Percentiles rank a stretch among this genome's conserved stretches.
Evolutionary conservation across 768 basidiomycete genomes (phyloP).

Genomic region (Trametopsis cervina): DNA sequence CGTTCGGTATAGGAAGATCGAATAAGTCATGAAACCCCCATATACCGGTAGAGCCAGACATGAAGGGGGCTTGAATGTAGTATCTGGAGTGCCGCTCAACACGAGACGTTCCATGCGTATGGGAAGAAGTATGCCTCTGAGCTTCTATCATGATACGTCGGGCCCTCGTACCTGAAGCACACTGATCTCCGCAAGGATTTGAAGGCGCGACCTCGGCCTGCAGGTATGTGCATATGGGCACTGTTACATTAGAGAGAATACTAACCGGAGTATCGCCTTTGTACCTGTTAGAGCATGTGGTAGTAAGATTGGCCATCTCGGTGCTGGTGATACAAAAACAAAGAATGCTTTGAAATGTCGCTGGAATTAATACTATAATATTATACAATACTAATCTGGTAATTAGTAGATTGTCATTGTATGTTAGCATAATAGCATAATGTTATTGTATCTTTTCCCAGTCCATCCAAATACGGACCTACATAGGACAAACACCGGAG

Average conservation of each 20-base stretch:
- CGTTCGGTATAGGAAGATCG: too few relatives aligned
- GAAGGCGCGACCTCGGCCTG: neutral
- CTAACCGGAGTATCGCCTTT: neutral
- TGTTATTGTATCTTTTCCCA: neutral
- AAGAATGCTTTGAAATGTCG: neutral
- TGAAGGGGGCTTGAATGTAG: too few relatives aligned
- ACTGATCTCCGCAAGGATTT: neutral
- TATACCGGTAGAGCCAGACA: too few relatives aligned
- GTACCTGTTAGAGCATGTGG: too few relatives aligned
- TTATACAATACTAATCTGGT: neutral
- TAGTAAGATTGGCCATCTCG: too few relatives aligned
- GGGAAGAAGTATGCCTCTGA: neutral
- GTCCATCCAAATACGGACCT: conserved; percentile 6
- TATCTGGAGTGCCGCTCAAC: too few relatives aligned
- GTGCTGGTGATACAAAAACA: too few relatives aligned
- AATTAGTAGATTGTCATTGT: too few relatives aligned
- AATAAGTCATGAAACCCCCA: too few relatives aligned
- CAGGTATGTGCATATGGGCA: neutral
- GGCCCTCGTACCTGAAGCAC: neutral
- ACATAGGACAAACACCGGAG: conserved; percentile 5
- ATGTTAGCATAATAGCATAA: neutral
- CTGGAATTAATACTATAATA: neutral
- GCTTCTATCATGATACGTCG: neutral
- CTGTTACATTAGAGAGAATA: neutral
- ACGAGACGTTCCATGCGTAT: neutral